These are phyloP conservation scores for Ceratocystiopsis minuta DNA, from an alignment of 2,329 filamentous ascomycete genomes.

Conservation along the genomic window DNA sequence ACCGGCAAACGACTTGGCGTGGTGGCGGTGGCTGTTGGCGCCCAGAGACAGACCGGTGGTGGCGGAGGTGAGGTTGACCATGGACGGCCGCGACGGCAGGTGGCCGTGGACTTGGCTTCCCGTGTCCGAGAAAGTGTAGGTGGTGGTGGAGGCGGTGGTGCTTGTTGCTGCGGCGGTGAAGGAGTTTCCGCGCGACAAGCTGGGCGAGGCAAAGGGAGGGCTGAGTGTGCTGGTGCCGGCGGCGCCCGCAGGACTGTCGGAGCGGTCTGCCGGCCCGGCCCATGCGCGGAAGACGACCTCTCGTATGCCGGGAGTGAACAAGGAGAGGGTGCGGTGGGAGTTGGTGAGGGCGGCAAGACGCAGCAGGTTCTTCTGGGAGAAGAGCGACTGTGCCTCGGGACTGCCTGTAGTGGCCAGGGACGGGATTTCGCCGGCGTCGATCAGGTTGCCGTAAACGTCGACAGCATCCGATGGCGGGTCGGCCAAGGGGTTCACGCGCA, in stretches of 20 bases:
- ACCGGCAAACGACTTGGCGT: conserved; percentile 40
- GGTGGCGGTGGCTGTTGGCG: conserved; percentile 33
- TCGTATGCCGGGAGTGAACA: conserved; percentile 79
- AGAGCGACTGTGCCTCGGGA: conserved; percentile 69
- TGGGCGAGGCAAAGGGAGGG: conserved; percentile 28
- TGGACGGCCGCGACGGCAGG: conserved; percentile 48
- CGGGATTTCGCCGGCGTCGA: conserved; percentile 59
- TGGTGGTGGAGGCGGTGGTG: conserved; percentile 40
- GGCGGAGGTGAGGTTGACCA: conserved; percentile 43
- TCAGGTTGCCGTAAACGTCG: conserved; percentile 58
- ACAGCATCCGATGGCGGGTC: conserved; percentile 68
- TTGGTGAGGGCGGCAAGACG: conserved; percentile 68
- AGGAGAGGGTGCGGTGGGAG: conserved; percentile 74
- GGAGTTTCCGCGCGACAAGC: conserved; percentile 45
- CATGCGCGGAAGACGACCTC: conserved; percentile 87
- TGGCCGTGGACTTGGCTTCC: conserved; percentile 46
- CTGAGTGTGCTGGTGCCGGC: conserved; percentile 28
- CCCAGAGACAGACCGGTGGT: conserved; percentile 46
- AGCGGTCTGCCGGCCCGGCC: conserved; percentile 59
- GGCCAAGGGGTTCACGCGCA: conserved; percentile 60
- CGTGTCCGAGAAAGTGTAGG: conserved; percentile 58
- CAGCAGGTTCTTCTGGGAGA: conserved; percentile 86
- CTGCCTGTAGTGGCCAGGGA: conserved; percentile 63
- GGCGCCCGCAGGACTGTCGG: conserved; percentile 27
- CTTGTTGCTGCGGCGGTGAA: conserved; percentile 39